Evolutionary conservation across 1,284 basidiomycete species (phyloP).

Genomic region (Puccinia novopanici): DNA sequence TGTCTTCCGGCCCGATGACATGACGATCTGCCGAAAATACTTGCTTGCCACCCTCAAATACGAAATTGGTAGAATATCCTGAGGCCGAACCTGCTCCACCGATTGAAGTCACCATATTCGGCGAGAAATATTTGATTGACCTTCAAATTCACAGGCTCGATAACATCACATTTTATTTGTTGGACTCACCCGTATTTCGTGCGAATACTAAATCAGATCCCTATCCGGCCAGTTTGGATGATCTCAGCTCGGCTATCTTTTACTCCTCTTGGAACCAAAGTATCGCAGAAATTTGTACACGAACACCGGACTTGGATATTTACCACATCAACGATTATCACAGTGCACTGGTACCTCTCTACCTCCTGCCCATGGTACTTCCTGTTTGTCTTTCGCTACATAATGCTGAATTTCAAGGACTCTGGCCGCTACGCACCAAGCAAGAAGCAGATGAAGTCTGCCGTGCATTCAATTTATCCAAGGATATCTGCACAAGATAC

Average conservation of each 20-base stretch:
- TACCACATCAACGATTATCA: conserved; percentile 86
- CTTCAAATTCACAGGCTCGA: conserved; percentile 86
- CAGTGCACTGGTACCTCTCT: conserved; percentile 82
- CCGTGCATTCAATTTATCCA: conserved; percentile 91
- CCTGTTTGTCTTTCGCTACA: conserved; percentile 88
- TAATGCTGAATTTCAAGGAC: conserved; percentile 92
- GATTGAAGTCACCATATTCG: conserved; percentile 91
- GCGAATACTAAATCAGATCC: conserved; percentile 91
- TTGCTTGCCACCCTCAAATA: conserved; percentile 87
- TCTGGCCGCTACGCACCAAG: conserved; percentile 90
- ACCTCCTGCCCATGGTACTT: conserved; percentile 82
- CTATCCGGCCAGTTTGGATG: conserved; percentile 92
- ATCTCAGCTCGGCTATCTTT: conserved; percentile 89
- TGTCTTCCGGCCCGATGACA: conserved; percentile 90
- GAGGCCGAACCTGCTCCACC: conserved; percentile 61
- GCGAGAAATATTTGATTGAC: conserved; percentile 88
- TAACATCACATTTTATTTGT: conserved; percentile 88
- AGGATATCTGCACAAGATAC: conserved; percentile 89
- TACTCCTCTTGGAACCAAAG: conserved; percentile 97
- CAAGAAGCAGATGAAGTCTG: conserved; percentile 97
- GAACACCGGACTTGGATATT: conserved; percentile 80
- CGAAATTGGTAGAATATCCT: conserved; percentile 58
- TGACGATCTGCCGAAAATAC: no score
- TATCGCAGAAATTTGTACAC: conserved; percentile 81
- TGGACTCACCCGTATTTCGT: conserved; percentile 90